Conservation (phyloP, 2,329 filamentous ascomycete genomes). For the Didymella pinodella region DNA sequence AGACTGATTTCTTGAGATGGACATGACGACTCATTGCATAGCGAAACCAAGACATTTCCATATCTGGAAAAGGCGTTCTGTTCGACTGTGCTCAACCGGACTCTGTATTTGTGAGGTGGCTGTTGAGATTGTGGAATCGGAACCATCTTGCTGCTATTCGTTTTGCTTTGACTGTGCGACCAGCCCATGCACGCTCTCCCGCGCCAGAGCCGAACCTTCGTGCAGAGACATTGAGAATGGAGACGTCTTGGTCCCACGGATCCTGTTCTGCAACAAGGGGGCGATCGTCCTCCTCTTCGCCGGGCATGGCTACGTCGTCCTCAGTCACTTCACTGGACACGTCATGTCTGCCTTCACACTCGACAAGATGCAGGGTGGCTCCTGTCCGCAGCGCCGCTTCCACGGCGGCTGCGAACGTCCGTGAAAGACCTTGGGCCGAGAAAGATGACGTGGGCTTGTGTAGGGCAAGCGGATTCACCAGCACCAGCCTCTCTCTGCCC, state of each 20-base stretch:
- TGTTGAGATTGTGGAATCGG: slow-evolving; percentile 34
- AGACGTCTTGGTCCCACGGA: slow-evolving; percentile 57
- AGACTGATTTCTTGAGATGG: slow-evolving; percentile 23
- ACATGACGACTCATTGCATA: slow-evolving; percentile 23
- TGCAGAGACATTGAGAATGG: slow-evolving; percentile 58
- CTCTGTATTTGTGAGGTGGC: slow-evolving; percentile 11
- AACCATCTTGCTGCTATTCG: slow-evolving; percentile 58
- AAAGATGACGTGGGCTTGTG: slow-evolving; percentile 76
- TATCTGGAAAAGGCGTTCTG: not conserved
- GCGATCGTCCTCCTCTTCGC: slow-evolving; percentile 23
- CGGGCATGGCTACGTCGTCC: slow-evolving; percentile 57
- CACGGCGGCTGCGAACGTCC: slow-evolving; percentile 68
- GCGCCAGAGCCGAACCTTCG: slow-evolving; percentile 47
- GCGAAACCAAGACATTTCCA: slow-evolving; percentile 21
- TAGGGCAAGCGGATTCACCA: slow-evolving; percentile 71
- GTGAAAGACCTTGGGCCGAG: slow-evolving; percentile 75
- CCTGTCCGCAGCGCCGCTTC: slow-evolving; percentile 61
- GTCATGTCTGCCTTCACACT: slow-evolving; percentile 41
- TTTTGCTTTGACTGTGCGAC: slow-evolving; percentile 55
- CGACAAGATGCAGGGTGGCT: slow-evolving; percentile 53
- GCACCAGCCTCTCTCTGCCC: slow-evolving; percentile 56
- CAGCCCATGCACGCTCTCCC: slow-evolving; percentile 55
- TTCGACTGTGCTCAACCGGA: slow-evolving; percentile 17
- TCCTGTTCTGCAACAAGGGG: slow-evolving; percentile 26
- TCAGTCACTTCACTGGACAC: slow-evolving; percentile 55